phyloP scores from a whole-genome alignment of 2,329 filamentous ascomycete species.

The Pseudocercospora ulei region DNA sequence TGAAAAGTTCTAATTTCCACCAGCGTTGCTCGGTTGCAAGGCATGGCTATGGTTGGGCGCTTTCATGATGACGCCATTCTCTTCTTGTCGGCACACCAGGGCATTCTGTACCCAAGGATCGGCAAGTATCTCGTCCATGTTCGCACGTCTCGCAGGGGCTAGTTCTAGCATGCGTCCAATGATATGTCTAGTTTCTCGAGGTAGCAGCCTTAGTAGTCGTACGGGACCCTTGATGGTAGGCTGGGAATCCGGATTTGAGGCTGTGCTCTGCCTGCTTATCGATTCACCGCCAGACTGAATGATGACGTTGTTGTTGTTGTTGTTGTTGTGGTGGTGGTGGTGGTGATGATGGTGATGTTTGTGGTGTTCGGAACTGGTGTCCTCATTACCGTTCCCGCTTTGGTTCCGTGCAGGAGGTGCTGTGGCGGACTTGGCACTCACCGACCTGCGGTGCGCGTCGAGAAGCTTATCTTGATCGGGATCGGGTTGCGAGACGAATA shows the following conservation, averaged over 20 bases:
- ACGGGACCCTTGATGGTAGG: conserved; percentile 79
- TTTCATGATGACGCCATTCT: conserved; percentile 60
- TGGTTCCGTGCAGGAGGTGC: conserved; percentile 38
- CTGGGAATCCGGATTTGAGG: conserved; percentile 26
- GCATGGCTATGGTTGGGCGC: conserved; percentile 74
- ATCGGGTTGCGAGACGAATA: conserved; percentile 79
- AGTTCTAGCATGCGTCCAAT: conserved; percentile 88
- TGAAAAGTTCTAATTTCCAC: conserved; percentile 20
- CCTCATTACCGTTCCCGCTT: conserved; percentile 23
- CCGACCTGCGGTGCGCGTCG: conserved; percentile 25
- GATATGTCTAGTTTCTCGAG: conserved; percentile 79
- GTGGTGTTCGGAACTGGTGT: conserved; percentile 16
- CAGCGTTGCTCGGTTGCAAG: conserved; percentile 40
- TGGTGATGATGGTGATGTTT: conserved; percentile 25
- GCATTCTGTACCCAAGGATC: conserved; percentile 87
- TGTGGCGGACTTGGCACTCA: conserved; percentile 29
- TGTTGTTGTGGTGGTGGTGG: conserved; percentile 33
- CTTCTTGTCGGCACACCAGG: conserved; percentile 69
- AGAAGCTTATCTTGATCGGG: conserved; percentile 47
- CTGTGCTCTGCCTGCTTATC: conserved; percentile 21
- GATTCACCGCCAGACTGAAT: conserved; percentile 40
- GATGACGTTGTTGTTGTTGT: conserved; percentile 31
- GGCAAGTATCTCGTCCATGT: conserved; percentile 71
- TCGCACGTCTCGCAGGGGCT: conserved; percentile 71
- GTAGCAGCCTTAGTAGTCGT: conserved; percentile 75